phyloP scores from a whole-genome alignment of 2,329 filamentous ascomycete genomes.

The Xylariaceae sp. region DNA sequence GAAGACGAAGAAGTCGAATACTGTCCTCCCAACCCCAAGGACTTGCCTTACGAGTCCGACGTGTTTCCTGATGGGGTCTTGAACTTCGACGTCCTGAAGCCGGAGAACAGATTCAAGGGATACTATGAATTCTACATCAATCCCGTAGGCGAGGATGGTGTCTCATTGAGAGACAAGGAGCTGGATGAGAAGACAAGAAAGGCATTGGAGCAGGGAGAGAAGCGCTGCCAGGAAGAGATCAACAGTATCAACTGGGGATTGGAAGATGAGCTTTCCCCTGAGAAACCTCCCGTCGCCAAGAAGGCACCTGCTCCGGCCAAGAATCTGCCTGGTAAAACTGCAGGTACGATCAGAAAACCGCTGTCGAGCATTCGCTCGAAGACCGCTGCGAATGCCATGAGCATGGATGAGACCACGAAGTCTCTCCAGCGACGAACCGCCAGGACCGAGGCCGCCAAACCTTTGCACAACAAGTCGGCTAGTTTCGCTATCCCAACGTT shows the following conservation, averaged over 20 bases:
- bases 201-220: constrained; percentile 58
- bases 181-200: constrained; percentile 52
- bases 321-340: constrained; percentile 8
- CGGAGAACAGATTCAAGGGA: constrained; percentile 57
- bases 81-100: constrained; percentile 57
- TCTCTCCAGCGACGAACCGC: constrained; percentile 30
- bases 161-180: constrained; percentile 60
- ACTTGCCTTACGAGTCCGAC: constrained; percentile 68
- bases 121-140: constrained; percentile 61
- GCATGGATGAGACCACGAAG: constrained; percentile 38
- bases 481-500: constrained; percentile 29
- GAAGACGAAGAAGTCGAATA: constrained; percentile 82
- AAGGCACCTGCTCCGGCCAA: constrained; percentile 19
- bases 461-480: constrained; percentile 25
- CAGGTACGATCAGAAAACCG: constrained; percentile 22
- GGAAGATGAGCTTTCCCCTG: constrained; percentile 50
- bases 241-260: constrained; percentile 62
- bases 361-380: constrained; percentile 55
- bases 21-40: constrained; percentile 70
- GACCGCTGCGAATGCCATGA: constrained; percentile 52
- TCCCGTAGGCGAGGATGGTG: constrained; percentile 65
- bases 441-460: constrained; percentile 24
- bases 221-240: constrained; percentile 65
- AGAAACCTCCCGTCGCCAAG: constrained; percentile 18
- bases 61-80: constrained; percentile 59